Evolutionary conservation across 805 yeast genomes (phyloP).

Genomic region (Maudiozyma serrabonitensis): DNA sequence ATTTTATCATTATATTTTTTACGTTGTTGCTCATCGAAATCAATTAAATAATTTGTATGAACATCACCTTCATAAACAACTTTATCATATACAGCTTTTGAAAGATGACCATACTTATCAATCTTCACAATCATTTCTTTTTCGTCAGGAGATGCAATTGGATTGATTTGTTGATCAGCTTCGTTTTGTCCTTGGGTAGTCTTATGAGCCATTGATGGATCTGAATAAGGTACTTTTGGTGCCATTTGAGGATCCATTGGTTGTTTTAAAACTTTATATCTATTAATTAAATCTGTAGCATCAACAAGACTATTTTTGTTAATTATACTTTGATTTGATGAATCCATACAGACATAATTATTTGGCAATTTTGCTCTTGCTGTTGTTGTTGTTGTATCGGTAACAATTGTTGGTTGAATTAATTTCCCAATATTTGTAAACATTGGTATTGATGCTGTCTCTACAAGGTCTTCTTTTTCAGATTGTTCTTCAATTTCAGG

Average conservation of each 20-base stretch:
- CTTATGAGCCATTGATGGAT: background rate
- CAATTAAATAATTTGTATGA: slow-evolving; percentile 15
- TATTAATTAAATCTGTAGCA: slow-evolving; percentile 5
- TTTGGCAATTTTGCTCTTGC: background rate
- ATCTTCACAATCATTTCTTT: slow-evolving; percentile 23
- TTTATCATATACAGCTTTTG: slow-evolving; percentile 24
- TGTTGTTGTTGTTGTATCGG: too few relatives aligned
- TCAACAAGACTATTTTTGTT: slow-evolving; percentile 3
- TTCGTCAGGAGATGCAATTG: slow-evolving; percentile 24
- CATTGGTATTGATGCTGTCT: slow-evolving; percentile 1
- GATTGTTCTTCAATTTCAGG: background rate
- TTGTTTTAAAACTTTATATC: slow-evolving; percentile 2
- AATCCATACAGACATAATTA: background rate
- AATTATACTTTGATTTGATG: background rate
- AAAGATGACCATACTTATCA: slow-evolving; percentile 17
- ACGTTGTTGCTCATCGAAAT: slow-evolving; percentile 8
- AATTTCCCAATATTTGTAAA: slow-evolving; percentile 1
- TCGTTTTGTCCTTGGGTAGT: background rate
- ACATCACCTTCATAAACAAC: slow-evolving; percentile 15
- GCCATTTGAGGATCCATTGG: slow-evolving; percentile 10
- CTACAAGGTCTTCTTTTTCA: background rate
- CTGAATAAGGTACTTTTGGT: slow-evolving; percentile 9
- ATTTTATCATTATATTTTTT: slow-evolving; percentile 15
- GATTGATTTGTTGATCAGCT: slow-evolving; percentile 2
- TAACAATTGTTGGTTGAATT: background rate